Evolutionary conservation across 805 yeast genomes (phyloP), one percentile per base, ranked within the genome.

Genomic region (Pichia rugopelliculosa): DNA sequence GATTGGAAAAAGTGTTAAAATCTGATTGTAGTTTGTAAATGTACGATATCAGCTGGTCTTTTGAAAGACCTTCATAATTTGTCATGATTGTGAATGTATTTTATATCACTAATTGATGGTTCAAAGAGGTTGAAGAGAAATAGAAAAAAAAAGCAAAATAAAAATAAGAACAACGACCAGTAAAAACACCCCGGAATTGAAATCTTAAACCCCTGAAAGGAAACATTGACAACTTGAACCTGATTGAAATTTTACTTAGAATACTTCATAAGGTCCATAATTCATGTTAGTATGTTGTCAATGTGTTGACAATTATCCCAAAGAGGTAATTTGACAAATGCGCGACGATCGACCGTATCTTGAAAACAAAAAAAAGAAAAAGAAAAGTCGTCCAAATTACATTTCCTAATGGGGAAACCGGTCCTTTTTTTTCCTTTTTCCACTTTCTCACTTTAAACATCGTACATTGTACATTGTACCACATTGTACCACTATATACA

Each of bases 281-380:
- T 30, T n/a, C 18, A 30, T 30, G 34, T 30, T 18, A 30, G 18
- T 15, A 30, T 15, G 10, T 15, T 30, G n/a, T n/a, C n/a, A n/a
- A n/a, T n/a, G 33, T 48, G 40, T 48, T 48, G 42, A 44, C 47
- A 26, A 20, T 11, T 43, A 36, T 23, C 44, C 39, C 21, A 26
- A 41, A 24, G 5, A 22, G 44, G 44, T 10, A 41, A 30, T 20
- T 6, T 18, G 34, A 30, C n/a, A 30, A 18, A 6, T 15, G 1
- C 34, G 34, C 34, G 34, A n/a, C 34, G 34, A 18, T 30, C 34
- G 34, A 30, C 34, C 13, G 34, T 18, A 15, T n/a, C n/a, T n/a
- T n/a, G n/a, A 6, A 5, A n/a, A 6, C 9, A 13, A 13, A 27
- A 27, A 13, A 13, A 13, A 26, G 5, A 27, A 27, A 6, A 2